Conservation (phyloP, 2,329 filamentous ascomycete species). For the Aspergillus nomiae region DNA sequence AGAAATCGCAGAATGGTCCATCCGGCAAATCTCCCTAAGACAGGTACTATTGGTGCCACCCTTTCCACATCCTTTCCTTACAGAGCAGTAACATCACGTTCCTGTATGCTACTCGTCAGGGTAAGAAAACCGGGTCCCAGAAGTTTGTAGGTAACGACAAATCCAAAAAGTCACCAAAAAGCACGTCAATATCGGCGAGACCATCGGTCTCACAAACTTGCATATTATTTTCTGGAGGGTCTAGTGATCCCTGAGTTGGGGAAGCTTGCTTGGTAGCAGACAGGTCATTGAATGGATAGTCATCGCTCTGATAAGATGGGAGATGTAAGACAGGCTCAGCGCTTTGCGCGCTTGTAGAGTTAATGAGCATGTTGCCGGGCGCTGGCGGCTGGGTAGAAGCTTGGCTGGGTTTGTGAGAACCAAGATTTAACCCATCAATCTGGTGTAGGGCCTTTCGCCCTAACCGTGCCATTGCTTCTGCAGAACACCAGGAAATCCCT, state of each 20-base stretch:
- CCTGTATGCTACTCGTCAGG: constrained; percentile 5
- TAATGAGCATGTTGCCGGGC: background rate
- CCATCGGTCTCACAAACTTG: constrained; percentile 42
- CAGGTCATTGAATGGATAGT: background rate
- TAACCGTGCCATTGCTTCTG: constrained; percentile 44
- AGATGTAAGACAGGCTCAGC: background rate
- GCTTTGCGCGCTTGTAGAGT: background rate
- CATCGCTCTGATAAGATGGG: background rate
- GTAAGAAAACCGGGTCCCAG: constrained; percentile 38
- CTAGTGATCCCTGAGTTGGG: constrained; percentile 34
- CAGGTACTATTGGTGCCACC: background rate
- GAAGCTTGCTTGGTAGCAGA: background rate
- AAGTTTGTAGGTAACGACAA: constrained; percentile 39
- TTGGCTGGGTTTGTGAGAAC: constrained; percentile 16
- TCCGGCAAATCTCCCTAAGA: background rate
- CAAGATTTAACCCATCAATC: constrained; percentile 23
- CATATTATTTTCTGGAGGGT: constrained; percentile 48
- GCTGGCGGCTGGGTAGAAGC: constrained; percentile 7
- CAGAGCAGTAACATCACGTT: background rate
- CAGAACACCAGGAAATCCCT: constrained; percentile 41
- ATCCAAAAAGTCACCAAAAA: constrained; percentile 40
- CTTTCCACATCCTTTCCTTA: background rate
- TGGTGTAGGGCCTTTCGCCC: constrained; percentile 41
- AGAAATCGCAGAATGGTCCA: background rate
- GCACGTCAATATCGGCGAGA: constrained; percentile 37